phyloP scores from a whole-genome alignment of 129 eudicot genomes.

The Deinandra increscens region DNA sequence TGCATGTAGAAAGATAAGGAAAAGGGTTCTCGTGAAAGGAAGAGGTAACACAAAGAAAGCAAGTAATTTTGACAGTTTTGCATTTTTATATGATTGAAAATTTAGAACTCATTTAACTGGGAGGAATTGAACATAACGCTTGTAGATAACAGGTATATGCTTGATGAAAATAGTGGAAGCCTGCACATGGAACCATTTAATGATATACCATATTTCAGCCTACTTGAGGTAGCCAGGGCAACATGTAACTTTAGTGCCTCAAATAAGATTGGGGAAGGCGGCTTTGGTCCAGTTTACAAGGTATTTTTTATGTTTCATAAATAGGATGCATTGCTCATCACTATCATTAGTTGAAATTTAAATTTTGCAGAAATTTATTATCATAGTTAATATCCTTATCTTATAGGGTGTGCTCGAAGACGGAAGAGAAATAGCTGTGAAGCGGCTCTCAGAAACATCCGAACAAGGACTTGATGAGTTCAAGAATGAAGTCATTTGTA shows the following conservation, averaged over 20 bases:
- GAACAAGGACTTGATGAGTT: background rate
- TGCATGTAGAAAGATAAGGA: background rate
- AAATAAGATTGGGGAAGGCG: background rate
- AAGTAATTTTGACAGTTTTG: background rate
- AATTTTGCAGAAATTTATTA: no score
- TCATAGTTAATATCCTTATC: background rate
- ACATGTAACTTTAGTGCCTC: background rate
- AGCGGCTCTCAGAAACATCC: conserved; percentile 7
- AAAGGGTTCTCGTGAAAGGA: background rate
- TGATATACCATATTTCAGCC: background rate
- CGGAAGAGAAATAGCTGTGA: background rate
- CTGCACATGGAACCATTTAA: background rate
- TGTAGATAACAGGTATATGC: background rate
- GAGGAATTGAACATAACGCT: background rate
- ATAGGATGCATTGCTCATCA: background rate
- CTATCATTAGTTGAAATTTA: background rate
- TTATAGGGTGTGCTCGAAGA: conserved; percentile 8
- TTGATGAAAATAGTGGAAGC: background rate
- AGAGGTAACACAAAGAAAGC: background rate
- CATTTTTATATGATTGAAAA: background rate
- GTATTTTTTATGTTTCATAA: background rate
- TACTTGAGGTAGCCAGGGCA: background rate
- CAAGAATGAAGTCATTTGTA: conserved; percentile 13
- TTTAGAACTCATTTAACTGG: background rate
- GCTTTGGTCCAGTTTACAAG: background rate